These are phyloP conservation scores for Epichloe typhina DNA, from an alignment of 2,329 filamentous ascomycete species.

Conservation along the genomic window DNA sequence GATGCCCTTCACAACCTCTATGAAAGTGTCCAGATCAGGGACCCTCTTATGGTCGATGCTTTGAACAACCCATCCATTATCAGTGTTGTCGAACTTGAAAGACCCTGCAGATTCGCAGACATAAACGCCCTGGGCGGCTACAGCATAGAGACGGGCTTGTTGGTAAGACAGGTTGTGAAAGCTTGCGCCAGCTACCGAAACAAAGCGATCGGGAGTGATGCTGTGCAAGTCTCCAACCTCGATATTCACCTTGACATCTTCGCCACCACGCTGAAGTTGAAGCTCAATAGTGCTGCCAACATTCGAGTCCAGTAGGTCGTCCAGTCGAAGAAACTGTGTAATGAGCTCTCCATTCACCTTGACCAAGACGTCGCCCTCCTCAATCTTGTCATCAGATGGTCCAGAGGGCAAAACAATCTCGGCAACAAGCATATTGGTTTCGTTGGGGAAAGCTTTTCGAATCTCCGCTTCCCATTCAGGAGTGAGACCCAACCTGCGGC, in stretches of 20 bases:
- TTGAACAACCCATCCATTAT: conserved; percentile 89
- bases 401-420: conserved; percentile 90
- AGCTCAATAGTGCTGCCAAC: conserved; percentile 70
- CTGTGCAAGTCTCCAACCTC: conserved; percentile 79
- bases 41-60: conserved; percentile 86
- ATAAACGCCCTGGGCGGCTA: conserved; percentile 83
- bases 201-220: conserved; percentile 92
- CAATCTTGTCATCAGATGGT: conserved; percentile 72
- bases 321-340: conserved; percentile 82
- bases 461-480: conserved; percentile 78
- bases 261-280: conserved; percentile 75
- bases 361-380: conserved; percentile 87
- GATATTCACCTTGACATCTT: conserved; percentile 75
- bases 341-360: conserved; percentile 89
- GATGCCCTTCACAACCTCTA: conserved; percentile 79
- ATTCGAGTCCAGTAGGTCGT: conserved; percentile 80
- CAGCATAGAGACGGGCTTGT: conserved; percentile 88
- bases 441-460: conserved; percentile 72
- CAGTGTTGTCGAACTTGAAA: conserved; percentile 82
- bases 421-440: conserved; percentile 93
- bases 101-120: conserved; percentile 91
- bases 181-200: conserved; percentile 82
- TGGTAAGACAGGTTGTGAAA: conserved; percentile 98
- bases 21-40: conserved; percentile 74
- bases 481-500: conserved; percentile 72